Evolutionary conservation across 352 stramenopile genomes (phyloP).

Genomic region (Globisporangium sylvaticum): DNA sequence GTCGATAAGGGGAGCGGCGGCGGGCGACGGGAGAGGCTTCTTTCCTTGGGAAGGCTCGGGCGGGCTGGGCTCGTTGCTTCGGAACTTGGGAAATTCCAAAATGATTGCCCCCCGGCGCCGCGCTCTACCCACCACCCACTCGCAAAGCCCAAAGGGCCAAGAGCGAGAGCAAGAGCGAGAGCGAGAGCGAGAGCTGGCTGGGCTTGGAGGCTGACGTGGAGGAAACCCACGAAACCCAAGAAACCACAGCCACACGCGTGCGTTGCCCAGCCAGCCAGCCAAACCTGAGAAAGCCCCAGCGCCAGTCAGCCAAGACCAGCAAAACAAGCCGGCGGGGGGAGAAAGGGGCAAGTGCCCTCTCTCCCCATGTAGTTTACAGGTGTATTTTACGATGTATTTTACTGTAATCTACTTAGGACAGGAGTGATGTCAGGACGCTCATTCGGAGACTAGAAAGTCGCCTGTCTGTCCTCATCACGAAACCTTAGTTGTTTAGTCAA

Average conservation of each 20-base stretch:
- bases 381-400: too few species aligned
- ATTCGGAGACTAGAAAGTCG: too few species aligned
- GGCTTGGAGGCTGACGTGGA: neutral
- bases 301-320: neutral
- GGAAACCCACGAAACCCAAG: neutral
- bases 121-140: slow-evolving; percentile 10
- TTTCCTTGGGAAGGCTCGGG: slow-evolving; percentile 13
- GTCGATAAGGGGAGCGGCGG: slow-evolving; percentile 14
- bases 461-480: too few species aligned
- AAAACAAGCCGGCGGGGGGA: neutral
- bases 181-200: neutral
- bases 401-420: too few species aligned
- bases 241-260: slow-evolving; percentile 1
- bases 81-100: slow-evolving; percentile 80
- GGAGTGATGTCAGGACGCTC: too few species aligned
- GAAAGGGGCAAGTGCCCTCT: too few species aligned
- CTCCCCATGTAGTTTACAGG: too few species aligned
- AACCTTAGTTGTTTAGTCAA: too few species aligned
- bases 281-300: neutral
- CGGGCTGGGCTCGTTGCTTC: slow-evolving; percentile 23
- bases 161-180: too few species aligned
- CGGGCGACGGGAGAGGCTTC: neutral
- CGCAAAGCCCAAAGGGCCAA: neutral
- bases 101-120: slow-evolving; percentile 29
- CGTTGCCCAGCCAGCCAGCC: neutral